These are phyloP conservation scores for Salicornia ramosissima DNA, from an alignment of 148 eudicot genomes.

Conservation along the genomic window DNA sequence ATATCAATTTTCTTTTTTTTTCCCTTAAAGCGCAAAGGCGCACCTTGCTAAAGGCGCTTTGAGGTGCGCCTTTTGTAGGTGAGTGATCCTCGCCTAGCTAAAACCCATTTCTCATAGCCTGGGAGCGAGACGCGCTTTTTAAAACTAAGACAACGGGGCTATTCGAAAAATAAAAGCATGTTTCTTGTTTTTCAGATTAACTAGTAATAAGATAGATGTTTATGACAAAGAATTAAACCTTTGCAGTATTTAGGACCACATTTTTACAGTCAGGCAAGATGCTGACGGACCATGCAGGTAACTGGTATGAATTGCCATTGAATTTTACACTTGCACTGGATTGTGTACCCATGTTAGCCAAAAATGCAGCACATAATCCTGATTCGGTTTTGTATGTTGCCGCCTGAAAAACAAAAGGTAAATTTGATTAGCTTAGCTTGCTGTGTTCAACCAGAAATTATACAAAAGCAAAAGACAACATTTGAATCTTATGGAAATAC, in stretches of 20 bases:
- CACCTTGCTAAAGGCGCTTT: too few relatives aligned
- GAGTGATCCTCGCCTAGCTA: too few relatives aligned
- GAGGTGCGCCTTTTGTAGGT: too few relatives aligned
- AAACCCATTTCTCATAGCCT: too few relatives aligned
- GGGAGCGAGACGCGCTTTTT: too few relatives aligned
- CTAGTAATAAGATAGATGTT: not conserved
- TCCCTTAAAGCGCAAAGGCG: too few relatives aligned
- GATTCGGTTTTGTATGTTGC: constrained; percentile 67
- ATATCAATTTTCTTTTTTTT: too few relatives aligned
- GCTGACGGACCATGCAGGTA: constrained; percentile 99
- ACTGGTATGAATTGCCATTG: constrained; percentile 66
- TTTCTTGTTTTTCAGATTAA: not conserved
- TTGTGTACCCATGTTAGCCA: constrained; percentile 64
- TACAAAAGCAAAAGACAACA: not conserved
- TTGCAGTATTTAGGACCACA: constrained; percentile 84
- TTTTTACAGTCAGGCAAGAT: constrained; percentile 98
- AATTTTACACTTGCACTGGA: constrained; percentile 68
- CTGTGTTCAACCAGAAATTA: too few relatives aligned
- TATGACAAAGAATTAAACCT: constrained; percentile 42
- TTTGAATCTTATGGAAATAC: not conserved
- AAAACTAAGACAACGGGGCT: not conserved
- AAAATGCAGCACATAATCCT: constrained; percentile 76
- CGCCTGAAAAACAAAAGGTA: constrained; percentile 41
- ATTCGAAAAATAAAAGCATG: not conserved
- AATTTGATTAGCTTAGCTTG: not conserved